These are phyloP conservation scores for Irpex lacteus DNA, from an alignment of 1,284 basidiomycete species.

Conservation along the genomic window DNA sequence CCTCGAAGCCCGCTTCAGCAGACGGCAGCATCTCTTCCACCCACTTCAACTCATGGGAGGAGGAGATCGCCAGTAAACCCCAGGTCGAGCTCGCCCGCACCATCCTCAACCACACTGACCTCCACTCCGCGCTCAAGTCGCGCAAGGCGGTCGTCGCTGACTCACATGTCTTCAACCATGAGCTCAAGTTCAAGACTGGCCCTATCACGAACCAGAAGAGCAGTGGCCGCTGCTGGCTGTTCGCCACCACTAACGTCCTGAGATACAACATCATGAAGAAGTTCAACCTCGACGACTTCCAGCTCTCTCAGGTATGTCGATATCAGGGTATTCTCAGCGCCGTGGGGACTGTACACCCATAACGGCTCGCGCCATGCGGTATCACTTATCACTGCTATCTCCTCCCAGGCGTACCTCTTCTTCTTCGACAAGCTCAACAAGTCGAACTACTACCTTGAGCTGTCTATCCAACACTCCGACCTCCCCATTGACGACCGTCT, in stretches of 20 bases:
- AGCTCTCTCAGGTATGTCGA: constrained; percentile 82
- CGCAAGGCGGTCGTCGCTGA: constrained; percentile 67
- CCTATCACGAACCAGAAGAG: constrained; percentile 88
- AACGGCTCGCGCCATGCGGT: neutral
- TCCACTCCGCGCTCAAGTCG: constrained; percentile 62
- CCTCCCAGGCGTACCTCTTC: constrained; percentile 75
- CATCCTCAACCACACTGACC: constrained; percentile 74
- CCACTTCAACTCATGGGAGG: constrained; percentile 67
- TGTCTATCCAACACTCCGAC: constrained; percentile 80
- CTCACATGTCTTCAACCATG: constrained; percentile 82
- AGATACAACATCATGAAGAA: constrained; percentile 84
- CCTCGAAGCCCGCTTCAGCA: constrained; percentile 27
- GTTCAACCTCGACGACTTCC: constrained; percentile 83
- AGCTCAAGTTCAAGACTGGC: constrained; percentile 75
- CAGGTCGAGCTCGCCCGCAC: constrained; percentile 79
- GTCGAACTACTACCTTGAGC: constrained; percentile 91
- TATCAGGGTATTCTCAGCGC: too few relatives aligned
- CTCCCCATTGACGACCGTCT: constrained; percentile 82
- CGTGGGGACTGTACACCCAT: neutral
- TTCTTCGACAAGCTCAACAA: constrained; percentile 97
- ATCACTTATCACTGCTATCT: constrained; percentile 3
- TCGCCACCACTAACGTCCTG: constrained; percentile 87
- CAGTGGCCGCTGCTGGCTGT: constrained; percentile 91
- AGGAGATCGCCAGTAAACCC: constrained; percentile 50
- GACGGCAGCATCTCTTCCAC: constrained; percentile 59